Evolutionary conservation across 441 rosid species (phyloP), one percentile per base, ranked within the genome.

Genomic region (Gossypium aridum): DNA sequence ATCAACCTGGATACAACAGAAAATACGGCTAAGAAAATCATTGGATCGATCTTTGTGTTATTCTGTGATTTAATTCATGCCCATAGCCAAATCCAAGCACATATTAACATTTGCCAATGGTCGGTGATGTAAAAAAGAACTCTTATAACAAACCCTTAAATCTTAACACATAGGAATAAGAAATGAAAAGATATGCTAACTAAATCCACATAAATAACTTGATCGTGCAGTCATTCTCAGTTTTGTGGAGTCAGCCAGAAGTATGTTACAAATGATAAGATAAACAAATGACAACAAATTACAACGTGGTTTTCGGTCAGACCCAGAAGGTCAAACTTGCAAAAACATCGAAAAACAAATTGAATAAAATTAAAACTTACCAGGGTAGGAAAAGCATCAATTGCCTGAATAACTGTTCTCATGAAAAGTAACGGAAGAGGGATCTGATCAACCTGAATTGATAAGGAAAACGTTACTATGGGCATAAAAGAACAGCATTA

Each of bases 371-470:
- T 62, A 66, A 69, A 57, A 57, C 60, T 85, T 88, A 96, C 98
- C 93, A 96, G 87, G 7, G 93, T 61, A 54, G 99, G 99, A 83
- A 91, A 96, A 61, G 99, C 99, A 72, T 96, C 99, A 59, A 92
- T 91, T 71, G 99, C 96, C 86, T 96, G 99, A 75, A 96, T 96
- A 25, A 94, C 98, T 6, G 99, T 94, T 89, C 99, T 88, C 99
- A 94, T 94, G 84, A 96, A 96, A 76, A 96, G 96, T 60, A 94
- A 83, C 43, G 99, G 99, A 65, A 94, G 79, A 74, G 98, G 96
- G 34, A 92, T 88, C 81, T 89, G 93, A 82, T 94, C 98, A 80
- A 96, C 99, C 99, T 96, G 89, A 71, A 82, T 87, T 69, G 0
- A 7, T 25, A 61, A 73, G 69, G 53, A 31, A 64, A 80, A 63